These are phyloP conservation scores for Pseudopithomyces maydicus DNA, from an alignment of 2,329 filamentous ascomycete genomes.

Conservation along the genomic window DNA sequence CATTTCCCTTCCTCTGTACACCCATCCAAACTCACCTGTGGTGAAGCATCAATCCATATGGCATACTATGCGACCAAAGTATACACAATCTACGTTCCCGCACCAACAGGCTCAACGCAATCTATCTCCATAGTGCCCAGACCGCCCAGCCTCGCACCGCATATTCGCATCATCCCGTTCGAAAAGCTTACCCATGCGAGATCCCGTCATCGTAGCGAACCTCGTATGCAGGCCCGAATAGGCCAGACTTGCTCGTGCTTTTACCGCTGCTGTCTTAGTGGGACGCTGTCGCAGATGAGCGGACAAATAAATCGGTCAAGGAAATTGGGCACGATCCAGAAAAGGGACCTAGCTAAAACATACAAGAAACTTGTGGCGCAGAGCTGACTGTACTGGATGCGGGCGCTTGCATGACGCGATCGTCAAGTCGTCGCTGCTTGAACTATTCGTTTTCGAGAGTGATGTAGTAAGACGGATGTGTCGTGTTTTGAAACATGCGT, in stretches of 20 bases:
- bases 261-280: background rate
- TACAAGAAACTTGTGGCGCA: background rate
- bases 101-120: conserved; percentile 3
- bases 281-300: background rate
- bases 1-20: background rate
- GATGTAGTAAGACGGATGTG: conserved; percentile 4
- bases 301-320: too few species aligned
- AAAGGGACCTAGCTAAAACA: background rate
- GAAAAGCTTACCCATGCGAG: conserved; percentile 1
- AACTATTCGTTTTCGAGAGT: background rate
- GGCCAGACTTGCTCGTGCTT: too few species aligned
- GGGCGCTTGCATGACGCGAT: background rate
- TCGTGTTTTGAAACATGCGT: background rate
- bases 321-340: background rate
- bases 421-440: background rate
- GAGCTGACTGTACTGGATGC: conserved; percentile 4
- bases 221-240: background rate
- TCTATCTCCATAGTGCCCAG: conserved; percentile 13
- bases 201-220: conserved; percentile 3
- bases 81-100: conserved; percentile 5
- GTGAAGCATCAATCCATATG: conserved; percentile 1
- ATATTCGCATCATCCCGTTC: background rate
- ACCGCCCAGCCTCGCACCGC: background rate
- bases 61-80: background rate
- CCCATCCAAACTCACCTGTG: background rate